A percentile compares a stretch with the other conserved stretches of the same genome.
Evolutionary conservation across 2,329 filamentous ascomycete species (phyloP).

Genomic region (Helicocarpus griseus): DNA sequence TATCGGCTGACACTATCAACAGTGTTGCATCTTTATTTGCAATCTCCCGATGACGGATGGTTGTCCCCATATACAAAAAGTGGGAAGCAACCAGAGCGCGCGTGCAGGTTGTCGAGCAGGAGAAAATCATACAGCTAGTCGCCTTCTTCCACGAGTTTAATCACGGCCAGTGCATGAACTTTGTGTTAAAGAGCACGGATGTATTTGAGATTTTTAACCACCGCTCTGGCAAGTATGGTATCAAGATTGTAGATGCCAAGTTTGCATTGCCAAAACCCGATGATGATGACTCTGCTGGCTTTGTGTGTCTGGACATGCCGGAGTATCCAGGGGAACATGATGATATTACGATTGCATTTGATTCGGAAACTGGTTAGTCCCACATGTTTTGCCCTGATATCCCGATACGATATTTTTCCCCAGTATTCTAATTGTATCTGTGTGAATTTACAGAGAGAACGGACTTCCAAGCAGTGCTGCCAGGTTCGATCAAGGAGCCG

Average conservation of each 20-base stretch:
- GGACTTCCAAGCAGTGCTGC: conserved; percentile 29
- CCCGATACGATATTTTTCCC: not conserved
- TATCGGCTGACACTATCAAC: no score
- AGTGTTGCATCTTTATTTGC: conserved; percentile 62
- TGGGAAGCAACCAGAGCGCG: conserved; percentile 77
- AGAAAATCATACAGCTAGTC: conserved; percentile 65
- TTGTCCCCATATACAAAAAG: conserved; percentile 88
- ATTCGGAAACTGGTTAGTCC: conserved; percentile 61
- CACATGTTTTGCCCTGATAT: not conserved
- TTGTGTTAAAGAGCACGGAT: conserved; percentile 74
- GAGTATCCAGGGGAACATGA: conserved; percentile 90
- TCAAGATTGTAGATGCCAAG: conserved; percentile 82
- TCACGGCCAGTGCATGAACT: conserved; percentile 82
- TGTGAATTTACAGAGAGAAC: conserved; percentile 22
- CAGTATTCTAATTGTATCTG: conserved; percentile 4
- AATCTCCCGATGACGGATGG: conserved; percentile 76
- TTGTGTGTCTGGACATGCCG: conserved; percentile 75
- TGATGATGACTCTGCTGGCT: conserved; percentile 50
- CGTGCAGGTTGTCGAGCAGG: conserved; percentile 68
- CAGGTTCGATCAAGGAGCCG: conserved; percentile 29
- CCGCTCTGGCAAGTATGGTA: conserved; percentile 55
- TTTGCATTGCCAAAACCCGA: conserved; percentile 64
- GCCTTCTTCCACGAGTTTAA: conserved; percentile 84
- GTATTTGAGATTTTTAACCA: conserved; percentile 59
- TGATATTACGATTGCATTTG: conserved; percentile 79